Evolutionary conservation across 345 rosid genomes (phyloP).

Genomic region (Hirschfeldia incana): DNA sequence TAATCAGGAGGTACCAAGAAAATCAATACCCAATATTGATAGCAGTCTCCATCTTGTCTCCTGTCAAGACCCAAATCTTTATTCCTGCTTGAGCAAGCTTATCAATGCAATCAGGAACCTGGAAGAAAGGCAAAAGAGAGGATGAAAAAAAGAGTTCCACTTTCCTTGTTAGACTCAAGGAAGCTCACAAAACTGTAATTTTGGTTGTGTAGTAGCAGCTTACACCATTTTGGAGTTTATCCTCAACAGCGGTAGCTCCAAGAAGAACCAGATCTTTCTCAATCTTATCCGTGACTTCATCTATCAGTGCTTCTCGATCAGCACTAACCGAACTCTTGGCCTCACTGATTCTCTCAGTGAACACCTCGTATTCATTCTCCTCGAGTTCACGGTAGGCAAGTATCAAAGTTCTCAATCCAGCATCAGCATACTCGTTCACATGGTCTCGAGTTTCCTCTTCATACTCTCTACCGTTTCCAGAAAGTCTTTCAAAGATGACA

Average conservation of each 20-base stretch:
- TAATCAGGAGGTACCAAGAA: not conserved
- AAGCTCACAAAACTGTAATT: not conserved
- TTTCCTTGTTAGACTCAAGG: too few relatives aligned
- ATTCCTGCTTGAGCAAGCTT: constrained; percentile 99
- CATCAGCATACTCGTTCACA: constrained; percentile 91
- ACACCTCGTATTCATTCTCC: constrained; percentile 61
- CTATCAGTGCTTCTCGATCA: constrained; percentile 73
- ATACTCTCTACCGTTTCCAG: constrained; percentile 56
- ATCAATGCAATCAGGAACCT: constrained; percentile 98
- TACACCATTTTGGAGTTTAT: constrained; percentile 97
- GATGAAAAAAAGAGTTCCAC: too few relatives aligned
- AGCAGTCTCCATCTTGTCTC: constrained; percentile 99
- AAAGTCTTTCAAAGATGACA: constrained; percentile 92
- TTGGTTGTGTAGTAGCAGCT: constrained; percentile 29
- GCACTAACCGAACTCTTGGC: constrained; percentile 83
- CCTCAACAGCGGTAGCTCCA: constrained; percentile 99
- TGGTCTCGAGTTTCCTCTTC: constrained; percentile 72
- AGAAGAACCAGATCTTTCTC: constrained; percentile 86
- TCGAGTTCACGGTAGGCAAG: constrained; percentile 85
- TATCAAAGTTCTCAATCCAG: constrained; percentile 87
- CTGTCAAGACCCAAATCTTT: constrained; percentile 96
- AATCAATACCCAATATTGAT: constrained; percentile 87
- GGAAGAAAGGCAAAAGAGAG: constrained; percentile 20
- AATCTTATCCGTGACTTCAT: constrained; percentile 62
- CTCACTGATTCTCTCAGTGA: constrained; percentile 56